phyloP scores from a whole-genome alignment of 495 filamentous ascomycete species.

The Massariosphaeria phaeospora region DNA sequence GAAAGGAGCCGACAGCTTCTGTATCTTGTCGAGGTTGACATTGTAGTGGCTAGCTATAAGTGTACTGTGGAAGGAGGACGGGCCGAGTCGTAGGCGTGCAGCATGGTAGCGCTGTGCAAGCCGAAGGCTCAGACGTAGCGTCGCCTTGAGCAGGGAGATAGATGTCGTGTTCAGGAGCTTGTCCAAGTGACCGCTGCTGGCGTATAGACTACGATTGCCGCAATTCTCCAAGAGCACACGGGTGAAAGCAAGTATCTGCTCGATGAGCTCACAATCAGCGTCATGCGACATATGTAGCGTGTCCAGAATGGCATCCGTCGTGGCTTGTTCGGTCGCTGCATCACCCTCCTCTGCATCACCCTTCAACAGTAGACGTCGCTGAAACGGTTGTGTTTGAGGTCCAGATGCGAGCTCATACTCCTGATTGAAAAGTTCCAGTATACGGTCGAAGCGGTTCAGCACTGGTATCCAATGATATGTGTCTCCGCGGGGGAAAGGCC shows the following conservation, averaged over 20 bases:
- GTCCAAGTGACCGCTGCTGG: conserved; percentile 81
- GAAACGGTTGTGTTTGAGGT: conserved; percentile 72
- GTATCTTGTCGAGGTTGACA: conserved; percentile 84
- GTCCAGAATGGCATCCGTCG: conserved; percentile 46
- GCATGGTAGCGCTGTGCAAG: conserved; percentile 90
- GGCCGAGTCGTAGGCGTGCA: conserved; percentile 64
- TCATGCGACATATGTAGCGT: conserved; percentile 60
- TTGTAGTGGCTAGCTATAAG: conserved; percentile 86
- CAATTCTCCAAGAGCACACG: conserved; percentile 84
- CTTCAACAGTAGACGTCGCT: conserved; percentile 56
- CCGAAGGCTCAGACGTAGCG: conserved; percentile 71
- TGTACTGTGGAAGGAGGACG: conserved; percentile 60
- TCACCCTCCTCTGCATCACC: conserved; percentile 46
- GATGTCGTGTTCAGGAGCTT: conserved; percentile 84
- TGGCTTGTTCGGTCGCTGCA: conserved; percentile 33
- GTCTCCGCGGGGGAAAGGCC: conserved; percentile 96
- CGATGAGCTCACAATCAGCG: conserved; percentile 73
- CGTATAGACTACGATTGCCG: conserved; percentile 94
- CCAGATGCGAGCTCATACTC: conserved; percentile 77
- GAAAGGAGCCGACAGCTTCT: conserved; percentile 78
- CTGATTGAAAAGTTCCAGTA: conserved; percentile 73
- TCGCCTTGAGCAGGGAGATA: conserved; percentile 64
- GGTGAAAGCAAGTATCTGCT: conserved; percentile 77
- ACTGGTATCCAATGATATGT: conserved; percentile 97
- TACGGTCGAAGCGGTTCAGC: conserved; percentile 86